These are phyloP conservation scores for Aspergillus tubingensis DNA, from an alignment of 2,329 filamentous ascomycete genomes.

Conservation along the genomic window DNA sequence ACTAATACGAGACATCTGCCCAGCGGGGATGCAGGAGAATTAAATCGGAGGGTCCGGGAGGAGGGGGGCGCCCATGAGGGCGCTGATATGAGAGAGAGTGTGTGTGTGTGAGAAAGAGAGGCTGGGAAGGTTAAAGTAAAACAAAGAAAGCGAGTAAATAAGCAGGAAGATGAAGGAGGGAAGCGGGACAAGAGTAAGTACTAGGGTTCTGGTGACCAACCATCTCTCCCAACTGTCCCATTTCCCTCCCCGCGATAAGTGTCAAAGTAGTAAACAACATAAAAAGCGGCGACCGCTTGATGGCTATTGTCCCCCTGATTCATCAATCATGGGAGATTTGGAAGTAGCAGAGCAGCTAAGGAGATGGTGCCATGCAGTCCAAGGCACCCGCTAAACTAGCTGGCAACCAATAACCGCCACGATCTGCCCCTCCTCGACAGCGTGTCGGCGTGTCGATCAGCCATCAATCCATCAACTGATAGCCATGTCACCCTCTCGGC, in stretches of 20 bases:
- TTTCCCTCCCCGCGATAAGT: background rate
- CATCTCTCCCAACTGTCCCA: background rate
- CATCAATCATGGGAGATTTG: no score
- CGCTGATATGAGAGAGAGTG: background rate
- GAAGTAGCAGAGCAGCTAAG: background rate
- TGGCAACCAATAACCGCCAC: background rate
- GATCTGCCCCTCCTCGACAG: conserved; percentile 13
- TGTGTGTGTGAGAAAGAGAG: background rate
- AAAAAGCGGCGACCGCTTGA: background rate
- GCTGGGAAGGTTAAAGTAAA: background rate
- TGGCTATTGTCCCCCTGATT: no score
- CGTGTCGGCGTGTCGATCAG: conserved; percentile 22
- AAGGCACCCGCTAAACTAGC: background rate
- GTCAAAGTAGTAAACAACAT: background rate
- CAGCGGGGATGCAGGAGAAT: conserved; percentile 1
- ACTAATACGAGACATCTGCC: conserved; percentile 2
- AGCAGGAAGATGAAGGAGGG: background rate
- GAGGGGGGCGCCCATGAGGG: no score
- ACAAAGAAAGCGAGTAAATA: conserved; percentile 5
- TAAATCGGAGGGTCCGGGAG: background rate
- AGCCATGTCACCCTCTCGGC: conserved; percentile 20
- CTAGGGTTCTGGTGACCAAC: conserved; percentile 1
- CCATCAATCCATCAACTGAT: conserved; percentile 5
- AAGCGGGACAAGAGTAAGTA: background rate
- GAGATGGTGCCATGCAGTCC: background rate